Conservation (phyloP, 768 basidiomycete genomes). For the Boletus rubescentipes region DNA sequence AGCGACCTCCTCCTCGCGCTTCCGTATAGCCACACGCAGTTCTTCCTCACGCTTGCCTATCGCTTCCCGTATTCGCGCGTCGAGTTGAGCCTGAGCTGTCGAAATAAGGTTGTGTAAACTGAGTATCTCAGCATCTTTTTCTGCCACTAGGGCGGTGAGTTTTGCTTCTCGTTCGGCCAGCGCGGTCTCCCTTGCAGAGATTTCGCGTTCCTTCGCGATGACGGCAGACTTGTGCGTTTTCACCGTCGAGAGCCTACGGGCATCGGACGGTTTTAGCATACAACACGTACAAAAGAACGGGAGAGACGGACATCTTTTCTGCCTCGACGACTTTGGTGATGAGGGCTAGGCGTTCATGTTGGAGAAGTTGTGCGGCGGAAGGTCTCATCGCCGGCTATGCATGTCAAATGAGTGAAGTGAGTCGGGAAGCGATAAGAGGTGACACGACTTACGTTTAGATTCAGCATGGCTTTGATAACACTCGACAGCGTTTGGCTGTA, state of each 20-base stretch:
- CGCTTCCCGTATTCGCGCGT: slow-evolving; percentile 53
- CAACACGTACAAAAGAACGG: not conserved
- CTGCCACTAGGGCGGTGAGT: slow-evolving; percentile 43
- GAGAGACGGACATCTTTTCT: slow-evolving; percentile 63
- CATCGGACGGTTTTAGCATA: not conserved
- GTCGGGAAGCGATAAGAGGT: not conserved
- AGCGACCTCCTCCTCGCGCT: slow-evolving; percentile 71
- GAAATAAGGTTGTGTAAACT: slow-evolving; percentile 46
- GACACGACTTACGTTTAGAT: slow-evolving; percentile 60
- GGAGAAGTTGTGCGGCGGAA: slow-evolving; percentile 75
- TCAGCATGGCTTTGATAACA: slow-evolving; percentile 87
- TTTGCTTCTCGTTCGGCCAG: slow-evolving; percentile 57
- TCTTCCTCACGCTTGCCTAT: slow-evolving; percentile 67
- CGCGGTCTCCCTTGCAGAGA: slow-evolving; percentile 53
- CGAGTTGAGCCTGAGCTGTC: slow-evolving; percentile 40
- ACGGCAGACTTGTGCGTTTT: slow-evolving; percentile 61
- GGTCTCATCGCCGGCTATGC: slow-evolving; percentile 84
- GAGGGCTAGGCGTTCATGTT: slow-evolving; percentile 73
- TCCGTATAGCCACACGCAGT: slow-evolving; percentile 58
- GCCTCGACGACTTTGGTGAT: slow-evolving; percentile 73
- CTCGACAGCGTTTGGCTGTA: slow-evolving; percentile 71
- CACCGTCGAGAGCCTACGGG: slow-evolving; percentile 56
- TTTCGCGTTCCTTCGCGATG: slow-evolving; percentile 61
- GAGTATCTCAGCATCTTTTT: slow-evolving; percentile 62
- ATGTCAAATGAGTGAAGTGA: not conserved